Base-by-base conservation (phyloP, 371 early-diverging fungal genomes). In the Apophysomyces ossiformis region DNA sequence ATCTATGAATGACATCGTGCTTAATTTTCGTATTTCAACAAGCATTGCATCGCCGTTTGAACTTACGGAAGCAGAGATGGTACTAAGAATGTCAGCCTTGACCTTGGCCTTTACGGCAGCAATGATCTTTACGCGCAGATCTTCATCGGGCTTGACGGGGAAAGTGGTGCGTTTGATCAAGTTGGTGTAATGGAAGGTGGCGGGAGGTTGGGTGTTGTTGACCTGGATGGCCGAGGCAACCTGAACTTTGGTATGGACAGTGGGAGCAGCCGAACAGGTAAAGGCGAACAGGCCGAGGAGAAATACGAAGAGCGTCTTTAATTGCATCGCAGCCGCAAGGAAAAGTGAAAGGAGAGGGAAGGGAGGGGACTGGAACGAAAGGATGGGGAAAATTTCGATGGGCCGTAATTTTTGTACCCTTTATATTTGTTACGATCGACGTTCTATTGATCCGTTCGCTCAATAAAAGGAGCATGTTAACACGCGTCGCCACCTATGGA, bases 91-190 rank as follows among this genome's bases (percentile, higher is more conserved):
- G 21, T 64, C 45, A 45, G 58, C 65, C 65, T 64, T 64, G 58
- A 64, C 35, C 37, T 57, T 26, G 18, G 65, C 65, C 58, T 58
- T 64, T 21, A 64, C 44, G 36, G 57, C 44, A 44, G 35, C 65
- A 35, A 44, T 39, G 57, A 64, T 57, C 16, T 64, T 57, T 5
- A 45, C 64, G 12, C 37, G 21, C n/a, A 63, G 38, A 21, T 64
- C 50, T 18, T 57, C 58, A 57, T 58, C 65, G 15, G 39, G 46
- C 32, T 18, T 58, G 43, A 63, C 64, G 16, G 65, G 65, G 58
- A 57, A 64, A 36, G n/a, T 57, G 45, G 65, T 64, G 15, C 65
- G 65, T 37, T 64, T 64, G 57, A 44, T 44, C 39, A 64, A 26
- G 16, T 58, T 58, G 36, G 16, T 12, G 44, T 38, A 37, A 59